A percentile compares a stretch with the other conserved stretches of the same genome.
Conservation (phyloP, 192 early-diverging fungal genomes). For the Podila clonocystis region DNA sequence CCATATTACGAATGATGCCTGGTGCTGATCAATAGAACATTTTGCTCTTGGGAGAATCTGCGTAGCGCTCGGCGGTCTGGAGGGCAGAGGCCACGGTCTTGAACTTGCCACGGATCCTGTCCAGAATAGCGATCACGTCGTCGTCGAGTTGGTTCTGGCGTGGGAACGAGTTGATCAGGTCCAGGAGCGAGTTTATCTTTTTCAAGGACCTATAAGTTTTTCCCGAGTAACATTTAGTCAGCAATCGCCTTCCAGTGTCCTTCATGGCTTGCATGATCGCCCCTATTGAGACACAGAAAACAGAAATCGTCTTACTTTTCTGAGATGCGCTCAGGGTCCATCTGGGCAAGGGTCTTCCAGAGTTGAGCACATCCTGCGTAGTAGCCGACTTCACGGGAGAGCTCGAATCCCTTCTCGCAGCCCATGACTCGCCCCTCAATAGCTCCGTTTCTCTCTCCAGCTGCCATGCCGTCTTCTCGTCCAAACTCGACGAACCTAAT, state of each 20-base stretch:
- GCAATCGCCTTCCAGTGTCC: too few relatives aligned
- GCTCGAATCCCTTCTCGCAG: slow-evolving; percentile 65
- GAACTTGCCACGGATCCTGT: slow-evolving; percentile 65
- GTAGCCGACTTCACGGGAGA: slow-evolving; percentile 64
- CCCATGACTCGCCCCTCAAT: slow-evolving; percentile 66
- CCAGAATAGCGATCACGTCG: slow-evolving; percentile 59
- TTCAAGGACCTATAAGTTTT: slow-evolving; percentile 51
- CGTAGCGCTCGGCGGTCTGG: slow-evolving; percentile 35
- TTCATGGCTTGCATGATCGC: too few relatives aligned
- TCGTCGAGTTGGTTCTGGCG: slow-evolving; percentile 57
- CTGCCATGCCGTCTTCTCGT: slow-evolving; percentile 61
- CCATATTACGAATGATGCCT: neutral
- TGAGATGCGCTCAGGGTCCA: slow-evolving; percentile 45
- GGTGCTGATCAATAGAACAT: slow-evolving; percentile 43
- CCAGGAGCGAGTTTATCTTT: slow-evolving; percentile 55
- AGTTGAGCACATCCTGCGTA: slow-evolving; percentile 60
- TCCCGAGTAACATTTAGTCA: too few relatives aligned
- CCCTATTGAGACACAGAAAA: neutral
- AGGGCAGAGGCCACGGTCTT: slow-evolving; percentile 59
- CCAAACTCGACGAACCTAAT: slow-evolving; percentile 67
- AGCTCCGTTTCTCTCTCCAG: slow-evolving; percentile 57
- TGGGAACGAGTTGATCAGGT: slow-evolving; percentile 57
- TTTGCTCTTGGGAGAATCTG: slow-evolving; percentile 45
- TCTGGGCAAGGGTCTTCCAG: slow-evolving; percentile 52
- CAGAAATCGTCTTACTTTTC: slow-evolving; percentile 50